Conservation (phyloP, 129 eudicot species). For the Lonicera japonica region DNA sequence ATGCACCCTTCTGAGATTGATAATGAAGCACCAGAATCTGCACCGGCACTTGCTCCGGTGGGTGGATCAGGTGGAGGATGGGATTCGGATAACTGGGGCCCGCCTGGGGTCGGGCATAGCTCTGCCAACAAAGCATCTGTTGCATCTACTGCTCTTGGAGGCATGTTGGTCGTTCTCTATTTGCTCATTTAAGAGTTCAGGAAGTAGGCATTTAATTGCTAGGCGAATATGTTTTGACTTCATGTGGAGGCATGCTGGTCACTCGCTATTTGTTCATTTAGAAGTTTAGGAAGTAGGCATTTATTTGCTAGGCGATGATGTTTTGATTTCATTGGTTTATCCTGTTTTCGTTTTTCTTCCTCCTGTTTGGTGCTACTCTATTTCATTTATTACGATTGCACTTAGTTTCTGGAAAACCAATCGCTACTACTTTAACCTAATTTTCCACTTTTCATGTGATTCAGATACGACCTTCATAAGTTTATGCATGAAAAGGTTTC, state of each 20-base stretch:
- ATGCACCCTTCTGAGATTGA: conserved; percentile 28
- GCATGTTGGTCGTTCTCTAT: conserved; percentile 14
- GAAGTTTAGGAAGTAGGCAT: neutral
- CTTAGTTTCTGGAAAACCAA: too few relatives aligned
- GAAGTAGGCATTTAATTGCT: neutral
- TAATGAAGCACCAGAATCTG: conserved; percentile 18
- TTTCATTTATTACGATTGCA: neutral
- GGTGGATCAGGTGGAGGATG: conserved; percentile 13
- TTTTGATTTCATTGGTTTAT: neutral
- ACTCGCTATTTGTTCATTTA: conserved; percentile 20
- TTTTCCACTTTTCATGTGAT: too few relatives aligned
- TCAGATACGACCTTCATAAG: too few relatives aligned
- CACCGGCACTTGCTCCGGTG: conserved; percentile 13
- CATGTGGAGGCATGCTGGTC: conserved; percentile 11
- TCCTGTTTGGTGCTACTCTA: neutral
- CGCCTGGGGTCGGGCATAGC: conserved; percentile 5
- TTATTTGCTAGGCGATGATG: neutral
- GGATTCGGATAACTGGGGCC: conserved; percentile 16
- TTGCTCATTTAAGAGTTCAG: conserved; percentile 13
- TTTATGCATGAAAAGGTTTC: too few relatives aligned
- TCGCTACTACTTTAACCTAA: too few relatives aligned
- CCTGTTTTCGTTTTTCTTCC: neutral
- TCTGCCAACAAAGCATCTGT: conserved; percentile 11
- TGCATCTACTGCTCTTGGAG: conserved; percentile 24
- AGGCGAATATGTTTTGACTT: neutral